A percentile compares a stretch with the other conserved stretches of the same genome.
phyloP scores from a whole-genome alignment of 257 asterid genomes.

The Cruciata laevipes region DNA sequence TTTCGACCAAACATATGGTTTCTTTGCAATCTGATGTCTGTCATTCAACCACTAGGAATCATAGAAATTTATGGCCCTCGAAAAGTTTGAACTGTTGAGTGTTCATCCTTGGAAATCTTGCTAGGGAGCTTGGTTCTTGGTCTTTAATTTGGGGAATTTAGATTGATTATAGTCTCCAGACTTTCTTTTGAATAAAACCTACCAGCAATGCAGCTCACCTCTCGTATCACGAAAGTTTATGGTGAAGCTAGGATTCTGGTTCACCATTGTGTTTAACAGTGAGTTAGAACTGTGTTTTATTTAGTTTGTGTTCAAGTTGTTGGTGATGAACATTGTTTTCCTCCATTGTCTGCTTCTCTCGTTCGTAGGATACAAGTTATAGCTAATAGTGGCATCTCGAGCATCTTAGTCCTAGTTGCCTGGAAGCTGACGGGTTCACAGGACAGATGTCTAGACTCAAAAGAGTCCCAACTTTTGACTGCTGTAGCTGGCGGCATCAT shows the following conservation, averaged over 20 bases:
- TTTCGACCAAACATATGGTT: neutral
- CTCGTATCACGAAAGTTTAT: neutral
- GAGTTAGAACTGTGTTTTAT: neutral
- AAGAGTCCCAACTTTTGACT: constrained; percentile 54
- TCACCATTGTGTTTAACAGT: too few species aligned
- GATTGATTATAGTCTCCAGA: neutral
- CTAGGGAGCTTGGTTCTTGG: neutral
- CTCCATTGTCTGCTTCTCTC: constrained; percentile 2
- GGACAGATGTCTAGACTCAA: constrained; percentile 77
- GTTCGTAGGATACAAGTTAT: constrained; percentile 77
- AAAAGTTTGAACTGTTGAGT: neutral
- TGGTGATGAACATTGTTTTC: neutral
- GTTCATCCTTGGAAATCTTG: neutral
- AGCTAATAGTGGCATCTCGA: constrained; percentile 71
- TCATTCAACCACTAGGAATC: neutral
- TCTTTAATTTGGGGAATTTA: neutral
- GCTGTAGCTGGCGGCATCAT: constrained; percentile 64
- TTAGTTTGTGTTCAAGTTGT: neutral
- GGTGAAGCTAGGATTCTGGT: neutral
- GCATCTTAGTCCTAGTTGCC: constrained; percentile 47
- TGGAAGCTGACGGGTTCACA: constrained; percentile 59
- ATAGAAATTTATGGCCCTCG: neutral
- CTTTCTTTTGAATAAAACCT: neutral
- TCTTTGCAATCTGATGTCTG: neutral
- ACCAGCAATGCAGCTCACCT: neutral